phyloP scores from a whole-genome alignment of 805 yeast species.

The Komagataella populi region DNA sequence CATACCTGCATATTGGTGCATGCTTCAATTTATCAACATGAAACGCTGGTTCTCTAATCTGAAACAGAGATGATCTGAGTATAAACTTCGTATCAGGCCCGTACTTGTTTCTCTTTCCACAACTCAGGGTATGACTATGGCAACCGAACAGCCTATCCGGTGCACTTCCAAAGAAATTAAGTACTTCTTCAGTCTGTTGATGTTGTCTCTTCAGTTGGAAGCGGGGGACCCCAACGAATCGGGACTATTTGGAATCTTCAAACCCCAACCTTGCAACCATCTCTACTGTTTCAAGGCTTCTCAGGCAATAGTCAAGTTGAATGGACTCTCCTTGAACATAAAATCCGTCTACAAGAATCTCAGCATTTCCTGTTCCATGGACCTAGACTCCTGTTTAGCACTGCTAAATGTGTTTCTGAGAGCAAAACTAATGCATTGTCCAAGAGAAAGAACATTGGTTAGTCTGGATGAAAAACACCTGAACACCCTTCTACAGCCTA shows the following conservation, averaged over 20 bases:
- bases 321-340: constrained; percentile 29
- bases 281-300: constrained; percentile 41
- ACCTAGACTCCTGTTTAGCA: constrained; percentile 30
- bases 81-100: not conserved
- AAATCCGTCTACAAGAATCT: constrained; percentile 37
- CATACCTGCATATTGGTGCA: not conserved
- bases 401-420: constrained; percentile 38
- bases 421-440: constrained; percentile 59
- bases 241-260: not conserved
- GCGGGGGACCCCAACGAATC: not conserved
- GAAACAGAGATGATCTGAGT: not conserved
- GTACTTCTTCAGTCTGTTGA: not conserved
- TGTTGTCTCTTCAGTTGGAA: not conserved
- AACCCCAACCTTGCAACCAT: constrained; percentile 6
- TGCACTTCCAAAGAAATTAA: not conserved
- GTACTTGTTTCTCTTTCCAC: not conserved
- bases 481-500: constrained; percentile 53
- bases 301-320: constrained; percentile 41
- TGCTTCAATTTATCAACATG: not conserved
- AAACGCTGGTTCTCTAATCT: not conserved
- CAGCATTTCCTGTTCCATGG: constrained; percentile 39
- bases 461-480: constrained; percentile 21
- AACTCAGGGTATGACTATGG: not conserved
- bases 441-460: constrained; percentile 53
- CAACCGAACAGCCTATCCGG: not conserved